Conservation (phyloP, 2,329 filamentous ascomycete genomes). For the Botryotinia narcissicola region DNA sequence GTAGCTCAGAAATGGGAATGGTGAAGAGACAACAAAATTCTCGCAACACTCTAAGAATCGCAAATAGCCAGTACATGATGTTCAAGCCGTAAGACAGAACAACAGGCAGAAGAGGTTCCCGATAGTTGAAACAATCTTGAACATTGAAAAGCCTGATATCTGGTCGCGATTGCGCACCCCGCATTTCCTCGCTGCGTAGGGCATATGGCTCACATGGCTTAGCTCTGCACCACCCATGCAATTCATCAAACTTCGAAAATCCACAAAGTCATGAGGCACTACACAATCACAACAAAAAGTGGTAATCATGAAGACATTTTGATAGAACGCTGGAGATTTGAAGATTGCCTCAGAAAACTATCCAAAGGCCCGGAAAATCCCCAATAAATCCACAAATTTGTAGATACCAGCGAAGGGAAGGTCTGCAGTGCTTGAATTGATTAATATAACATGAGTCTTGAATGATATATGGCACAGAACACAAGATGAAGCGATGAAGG, state of each 20-base stretch:
- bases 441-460: background rate
- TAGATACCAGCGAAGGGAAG: background rate
- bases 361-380: background rate
- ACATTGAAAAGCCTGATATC: constrained; percentile 1
- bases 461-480: background rate
- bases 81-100: background rate
- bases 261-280: constrained; percentile 17
- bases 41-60: background rate
- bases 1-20: background rate
- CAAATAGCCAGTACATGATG: background rate
- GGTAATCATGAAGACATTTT: constrained; percentile 12
- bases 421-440: background rate
- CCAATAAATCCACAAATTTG: background rate
- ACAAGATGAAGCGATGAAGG: background rate
- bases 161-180: constrained; percentile 10
- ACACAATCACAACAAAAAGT: constrained; percentile 18
- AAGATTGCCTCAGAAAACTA: constrained; percentile 15
- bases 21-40: background rate
- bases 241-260: constrained; percentile 8
- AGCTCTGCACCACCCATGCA: constrained; percentile 7
- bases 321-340: background rate
- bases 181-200: constrained; percentile 5
- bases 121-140: background rate
- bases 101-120: background rate
- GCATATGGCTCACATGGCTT: constrained; percentile 4